Evolutionary conservation across 2,329 filamentous ascomycete species (phyloP).

Genomic region (Fusarium sp.): DNA sequence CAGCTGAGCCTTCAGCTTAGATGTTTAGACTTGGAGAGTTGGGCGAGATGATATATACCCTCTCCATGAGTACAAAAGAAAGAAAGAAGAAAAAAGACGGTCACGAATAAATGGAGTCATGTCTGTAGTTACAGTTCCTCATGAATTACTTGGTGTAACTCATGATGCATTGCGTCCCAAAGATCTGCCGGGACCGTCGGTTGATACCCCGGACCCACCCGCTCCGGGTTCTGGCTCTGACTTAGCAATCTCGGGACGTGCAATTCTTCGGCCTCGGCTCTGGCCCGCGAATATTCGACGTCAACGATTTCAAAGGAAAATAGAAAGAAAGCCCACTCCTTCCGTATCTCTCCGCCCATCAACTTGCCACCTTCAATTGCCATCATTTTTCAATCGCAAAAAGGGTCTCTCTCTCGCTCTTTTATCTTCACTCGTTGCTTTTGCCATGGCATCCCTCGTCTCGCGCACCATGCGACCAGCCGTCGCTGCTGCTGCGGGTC

Average conservation of each 20-base stretch:
- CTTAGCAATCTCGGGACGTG: slow-evolving; percentile 15
- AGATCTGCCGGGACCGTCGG: slow-evolving; percentile 6
- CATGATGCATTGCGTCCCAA: neutral
- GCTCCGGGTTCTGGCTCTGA: slow-evolving; percentile 22
- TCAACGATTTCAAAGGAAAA: slow-evolving; percentile 22
- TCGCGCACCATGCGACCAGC: slow-evolving; percentile 40
- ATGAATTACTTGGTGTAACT: neutral
- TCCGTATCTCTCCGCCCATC: neutral
- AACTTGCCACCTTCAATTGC: slow-evolving; percentile 12
- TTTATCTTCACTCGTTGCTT: neutral
- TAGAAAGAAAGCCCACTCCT: neutral
- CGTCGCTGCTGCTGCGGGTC: slow-evolving; percentile 30
- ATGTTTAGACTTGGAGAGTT: neutral
- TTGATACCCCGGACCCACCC: slow-evolving; percentile 38
- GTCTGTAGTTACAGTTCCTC: neutral
- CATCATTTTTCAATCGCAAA: neutral
- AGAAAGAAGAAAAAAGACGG: neutral
- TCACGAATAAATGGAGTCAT: slow-evolving; percentile 20
- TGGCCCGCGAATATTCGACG: slow-evolving; percentile 33
- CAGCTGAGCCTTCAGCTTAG: slow-evolving; percentile 31
- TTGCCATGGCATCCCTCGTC: slow-evolving; percentile 38
- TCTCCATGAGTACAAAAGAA: slow-evolving; percentile 7
- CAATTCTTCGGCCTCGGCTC: slow-evolving; percentile 39
- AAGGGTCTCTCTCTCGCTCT: neutral
- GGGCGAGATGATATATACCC: neutral